Base-by-base conservation (phyloP, 2,329 filamentous ascomycete species). In the Lachnellula subtilissima region DNA sequence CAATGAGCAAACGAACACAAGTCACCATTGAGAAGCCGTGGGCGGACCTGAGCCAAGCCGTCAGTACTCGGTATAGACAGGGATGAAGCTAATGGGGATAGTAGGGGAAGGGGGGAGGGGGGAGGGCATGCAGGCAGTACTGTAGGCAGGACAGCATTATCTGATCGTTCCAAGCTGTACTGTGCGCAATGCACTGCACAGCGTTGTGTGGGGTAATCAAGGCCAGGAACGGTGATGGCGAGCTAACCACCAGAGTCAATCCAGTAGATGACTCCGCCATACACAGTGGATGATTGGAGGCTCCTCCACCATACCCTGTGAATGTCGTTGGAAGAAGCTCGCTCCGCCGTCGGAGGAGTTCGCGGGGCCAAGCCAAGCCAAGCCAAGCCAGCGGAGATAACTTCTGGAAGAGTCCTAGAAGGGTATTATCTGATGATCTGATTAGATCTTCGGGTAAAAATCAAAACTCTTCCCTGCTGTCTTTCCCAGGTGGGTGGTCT, bases 401-500 rank as follows among this genome's bases (percentile, higher is more conserved):
- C 14, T 28, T 32, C 45, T 48, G 45, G 12, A 25, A 28, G 11
- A 17, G 45, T 25, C 8, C n/a, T 48, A 48, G 45, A n/a, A 32
- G 42, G 40, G 17, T n/a, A 37, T 62, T 76, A 79, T 78, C 76
- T 76, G 76, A 78, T 79, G 71, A 80, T 80, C 78, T 76, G 77
- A 79, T 80, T 79, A 79, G 76, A 73, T 73, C 59, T 57, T 53
- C 40, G 32, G n/a, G 46, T 37, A n/a, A 8, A 12, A 39, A 5
- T 5, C 12, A 15, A 17, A 40, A 63, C 52, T 63, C 58, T 65
- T 65, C 62, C 62, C 54, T 64, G 62, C 51, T 28, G 23, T 25
- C 25, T 32, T 12, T 11, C 2, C 28, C 7, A 32, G 28, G 28
- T 25, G 23, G 23, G 23, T n/a, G 15, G 36, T n/a, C 15, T n/a